Conservation (phyloP, 2,329 filamentous ascomycete genomes). For the Penicillium decumbens region DNA sequence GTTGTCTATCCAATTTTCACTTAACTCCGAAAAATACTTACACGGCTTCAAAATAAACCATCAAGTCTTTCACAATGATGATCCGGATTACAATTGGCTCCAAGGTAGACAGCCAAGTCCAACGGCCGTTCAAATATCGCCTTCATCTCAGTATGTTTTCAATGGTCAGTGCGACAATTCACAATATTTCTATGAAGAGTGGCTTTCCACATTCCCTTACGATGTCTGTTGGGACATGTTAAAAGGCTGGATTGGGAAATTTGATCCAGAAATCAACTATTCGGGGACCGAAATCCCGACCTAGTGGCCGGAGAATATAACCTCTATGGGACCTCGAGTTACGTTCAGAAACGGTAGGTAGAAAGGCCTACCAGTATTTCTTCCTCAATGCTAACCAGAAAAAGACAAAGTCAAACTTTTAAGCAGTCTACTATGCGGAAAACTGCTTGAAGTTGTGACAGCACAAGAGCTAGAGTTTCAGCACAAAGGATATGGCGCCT, state of each 20-base stretch:
- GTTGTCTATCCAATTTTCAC: background rate
- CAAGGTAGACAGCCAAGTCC: too few relatives aligned
- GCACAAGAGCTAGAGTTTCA: background rate
- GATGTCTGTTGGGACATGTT: background rate
- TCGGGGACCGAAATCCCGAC: background rate
- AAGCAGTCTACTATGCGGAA: background rate
- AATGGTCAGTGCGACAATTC: background rate
- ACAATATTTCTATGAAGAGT: background rate
- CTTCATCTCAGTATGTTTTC: background rate
- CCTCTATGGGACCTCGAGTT: background rate
- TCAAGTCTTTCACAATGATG: background rate
- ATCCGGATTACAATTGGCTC: background rate
- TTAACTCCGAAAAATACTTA: background rate
- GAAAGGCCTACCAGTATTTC: background rate
- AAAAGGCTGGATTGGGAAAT: background rate
- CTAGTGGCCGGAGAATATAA: background rate
- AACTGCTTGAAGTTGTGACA: background rate
- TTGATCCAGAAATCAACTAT: background rate
- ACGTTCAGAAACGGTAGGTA: background rate
- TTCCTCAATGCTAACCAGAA: background rate
- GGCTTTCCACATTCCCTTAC: background rate
- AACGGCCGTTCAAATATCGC: too few relatives aligned
- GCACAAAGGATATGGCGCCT: background rate
- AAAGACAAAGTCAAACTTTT: background rate
- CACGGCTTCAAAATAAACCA: background rate